phyloP scores from a whole-genome alignment of 208 protist species.

The Acanthamoeba triangularis region DNA sequence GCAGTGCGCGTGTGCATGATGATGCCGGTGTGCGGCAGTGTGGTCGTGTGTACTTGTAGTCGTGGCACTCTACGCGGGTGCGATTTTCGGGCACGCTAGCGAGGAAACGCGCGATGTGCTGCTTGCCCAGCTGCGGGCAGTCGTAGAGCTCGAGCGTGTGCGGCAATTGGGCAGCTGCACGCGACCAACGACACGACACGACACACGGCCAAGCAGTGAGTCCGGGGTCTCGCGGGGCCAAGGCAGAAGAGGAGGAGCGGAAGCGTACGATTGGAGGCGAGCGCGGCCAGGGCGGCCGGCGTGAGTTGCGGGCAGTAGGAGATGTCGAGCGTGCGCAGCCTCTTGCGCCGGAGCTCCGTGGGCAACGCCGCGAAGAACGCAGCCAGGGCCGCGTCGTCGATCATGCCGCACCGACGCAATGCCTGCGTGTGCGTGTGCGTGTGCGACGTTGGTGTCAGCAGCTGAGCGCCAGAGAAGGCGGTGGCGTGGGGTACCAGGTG shows the following conservation, averaged over 20 bases:
- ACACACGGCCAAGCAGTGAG: too few relatives aligned
- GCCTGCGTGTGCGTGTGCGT: neutral
- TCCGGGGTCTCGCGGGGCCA: too few relatives aligned
- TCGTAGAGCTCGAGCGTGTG: constrained; percentile 20
- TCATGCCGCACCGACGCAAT: neutral
- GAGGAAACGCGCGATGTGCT: constrained; percentile 3
- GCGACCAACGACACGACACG: too few relatives aligned
- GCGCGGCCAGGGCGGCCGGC: neutral
- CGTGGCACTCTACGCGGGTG: neutral
- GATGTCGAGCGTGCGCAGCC: constrained; percentile 30
- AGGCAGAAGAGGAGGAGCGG: neutral
- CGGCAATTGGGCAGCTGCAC: neutral
- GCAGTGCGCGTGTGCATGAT: too few relatives aligned
- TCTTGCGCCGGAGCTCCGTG: neutral
- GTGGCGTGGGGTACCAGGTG: neutral
- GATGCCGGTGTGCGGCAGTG: too few relatives aligned
- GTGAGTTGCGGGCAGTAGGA: constrained; percentile 10
- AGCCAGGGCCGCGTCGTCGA: constrained; percentile 7
- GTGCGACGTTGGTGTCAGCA: too few relatives aligned
- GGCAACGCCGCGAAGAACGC: constrained; percentile 35
- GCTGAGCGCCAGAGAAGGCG: too few relatives aligned
- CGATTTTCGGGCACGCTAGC: neutral
- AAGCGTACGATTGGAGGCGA: neutral
- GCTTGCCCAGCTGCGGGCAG: neutral
- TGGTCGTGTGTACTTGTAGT: neutral